Evolutionary conservation across 2,329 filamentous ascomycete genomes (phyloP), one percentile per base, ranked within the genome.

Genomic region (Pseudogymnoascus pannorum): DNA sequence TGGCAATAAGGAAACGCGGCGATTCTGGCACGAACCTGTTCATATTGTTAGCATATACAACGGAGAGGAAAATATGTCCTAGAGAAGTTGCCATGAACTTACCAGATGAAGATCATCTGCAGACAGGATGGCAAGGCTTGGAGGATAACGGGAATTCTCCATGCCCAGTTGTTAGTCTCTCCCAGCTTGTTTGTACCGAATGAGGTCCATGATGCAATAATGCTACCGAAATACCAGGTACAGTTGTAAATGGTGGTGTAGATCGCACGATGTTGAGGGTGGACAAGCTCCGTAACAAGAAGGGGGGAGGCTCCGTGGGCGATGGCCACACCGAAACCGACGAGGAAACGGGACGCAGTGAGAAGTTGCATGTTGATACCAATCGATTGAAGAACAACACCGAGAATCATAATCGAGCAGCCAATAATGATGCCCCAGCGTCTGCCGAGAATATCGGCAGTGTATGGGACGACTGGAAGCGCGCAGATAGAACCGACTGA

Each of bases 231-330:
- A 62, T 77, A 76, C 75, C 75, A 79, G 5, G 73, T 75, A 22
- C 72, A 75, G 67, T 78, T 78, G 69, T 77, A 78, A 62, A 78
- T 76, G 8, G 76, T 77, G 14, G 77, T 79, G 66, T 78, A 76
- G 48, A 74, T 74, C 20, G 75, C 77, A 64, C 78, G 75, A 65
- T 81, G 77, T 62, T 78, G 76, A 59, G 78, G 78, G 65, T 80
- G 77, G 6, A 74, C 75, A 57, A 81, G 67, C 68, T 81, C 78
- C 4, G 75, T 73, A 48, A 78, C 73, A 42, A 78, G 67, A 70
- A 74, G 59, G 42, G 69, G 70, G 8, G 67, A 65, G 31, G 69
- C 58, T 29, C 68, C 68, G 54, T 69, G 68, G 12, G 68, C 68
- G 60, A 71, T 70, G 1, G 68, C 67, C 11, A 70, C 65, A 61